Evolutionary conservation across 2,329 filamentous ascomycete genomes (phyloP).

Genomic region (Hypoxylon sp.): DNA sequence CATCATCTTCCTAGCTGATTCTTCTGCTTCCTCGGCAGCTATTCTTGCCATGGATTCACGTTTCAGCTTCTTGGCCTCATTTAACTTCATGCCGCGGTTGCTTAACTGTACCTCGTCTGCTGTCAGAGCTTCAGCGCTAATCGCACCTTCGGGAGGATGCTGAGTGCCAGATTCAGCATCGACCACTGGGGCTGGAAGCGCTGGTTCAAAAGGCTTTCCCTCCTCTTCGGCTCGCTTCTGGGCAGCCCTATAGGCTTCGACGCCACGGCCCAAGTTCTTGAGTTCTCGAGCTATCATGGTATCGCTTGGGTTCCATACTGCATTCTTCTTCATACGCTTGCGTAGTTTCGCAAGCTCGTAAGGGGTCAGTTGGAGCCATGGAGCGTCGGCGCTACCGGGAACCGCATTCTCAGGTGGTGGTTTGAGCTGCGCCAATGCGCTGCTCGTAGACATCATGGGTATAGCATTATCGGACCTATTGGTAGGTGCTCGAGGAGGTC

Average conservation of each 20-base stretch:
- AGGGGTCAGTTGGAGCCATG: slow-evolving; percentile 74
- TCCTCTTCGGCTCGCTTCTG: slow-evolving; percentile 75
- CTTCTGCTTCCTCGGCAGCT: slow-evolving; percentile 73
- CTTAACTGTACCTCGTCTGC: slow-evolving; percentile 74
- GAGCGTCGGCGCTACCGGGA: slow-evolving; percentile 70
- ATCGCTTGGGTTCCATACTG: slow-evolving; percentile 85
- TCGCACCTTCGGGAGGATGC: slow-evolving; percentile 70
- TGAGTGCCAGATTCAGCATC: slow-evolving; percentile 65
- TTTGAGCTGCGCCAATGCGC: slow-evolving; percentile 59
- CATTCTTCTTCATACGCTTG: slow-evolving; percentile 93
- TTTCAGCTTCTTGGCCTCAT: slow-evolving; percentile 82
- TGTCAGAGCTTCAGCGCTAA: slow-evolving; percentile 68
- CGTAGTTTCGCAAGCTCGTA: slow-evolving; percentile 77
- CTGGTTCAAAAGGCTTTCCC: slow-evolving; percentile 70
- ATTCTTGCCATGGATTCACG: slow-evolving; percentile 72
- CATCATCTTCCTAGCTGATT: slow-evolving; percentile 66
- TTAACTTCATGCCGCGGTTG: slow-evolving; percentile 82
- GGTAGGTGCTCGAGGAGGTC: slow-evolving; percentile 48
- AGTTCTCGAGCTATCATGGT: slow-evolving; percentile 88
- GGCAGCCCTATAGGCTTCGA: slow-evolving; percentile 71
- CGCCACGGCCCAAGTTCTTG: slow-evolving; percentile 75
- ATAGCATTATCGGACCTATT: slow-evolving; percentile 57
- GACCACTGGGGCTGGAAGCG: slow-evolving; percentile 58
- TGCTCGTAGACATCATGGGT: slow-evolving; percentile 59
- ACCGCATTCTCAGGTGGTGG: slow-evolving; percentile 72